phyloP scores from a whole-genome alignment of 2,329 filamentous ascomycete species.

The Aureobasidium pullulans region DNA sequence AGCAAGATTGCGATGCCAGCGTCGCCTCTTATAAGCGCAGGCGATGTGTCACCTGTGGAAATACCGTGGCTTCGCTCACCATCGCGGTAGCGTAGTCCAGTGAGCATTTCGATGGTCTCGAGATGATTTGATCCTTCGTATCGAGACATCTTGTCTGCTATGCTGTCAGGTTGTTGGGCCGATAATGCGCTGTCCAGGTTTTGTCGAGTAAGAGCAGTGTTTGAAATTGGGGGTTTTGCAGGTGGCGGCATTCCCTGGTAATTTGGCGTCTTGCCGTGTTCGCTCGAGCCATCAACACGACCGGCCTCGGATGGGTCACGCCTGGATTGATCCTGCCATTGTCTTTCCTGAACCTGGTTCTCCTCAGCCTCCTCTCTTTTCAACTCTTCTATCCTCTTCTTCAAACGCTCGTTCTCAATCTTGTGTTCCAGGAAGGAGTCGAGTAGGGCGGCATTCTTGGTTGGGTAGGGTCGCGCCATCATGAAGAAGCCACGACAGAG shows the following conservation, averaged over 20 bases:
- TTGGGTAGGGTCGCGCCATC: conserved; percentile 84
- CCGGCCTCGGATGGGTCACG: conserved; percentile 38
- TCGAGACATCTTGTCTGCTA: conserved; percentile 76
- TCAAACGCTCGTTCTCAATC: conserved; percentile 85
- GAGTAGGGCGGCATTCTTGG: conserved; percentile 73
- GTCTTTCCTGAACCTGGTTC: conserved; percentile 55
- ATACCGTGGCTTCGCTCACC: conserved; percentile 84
- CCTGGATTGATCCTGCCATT: conserved; percentile 42
- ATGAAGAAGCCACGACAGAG: conserved; percentile 89
- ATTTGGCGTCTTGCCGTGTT: conserved; percentile 23
- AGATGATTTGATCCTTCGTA: conserved; percentile 69
- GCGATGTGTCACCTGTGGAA: conserved; percentile 75
- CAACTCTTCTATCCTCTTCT: conserved; percentile 75
- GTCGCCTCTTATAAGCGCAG: conserved; percentile 75
- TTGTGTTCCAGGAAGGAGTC: conserved; percentile 96
- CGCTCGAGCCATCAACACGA: conserved; percentile 27
- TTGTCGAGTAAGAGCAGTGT: conserved; percentile 66
- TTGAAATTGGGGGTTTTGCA: conserved; percentile 54
- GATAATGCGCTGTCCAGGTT: conserved; percentile 68
- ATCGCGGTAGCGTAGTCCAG: conserved; percentile 77
- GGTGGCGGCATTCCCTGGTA: conserved; percentile 58
- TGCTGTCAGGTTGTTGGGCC: conserved; percentile 62
- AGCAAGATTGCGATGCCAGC: conserved; percentile 76
- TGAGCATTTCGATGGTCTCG: conserved; percentile 89
- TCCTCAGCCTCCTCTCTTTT: conserved; percentile 81